Conservation (phyloP, 768 basidiomycete species). For the Hericium alpestre region DNA sequence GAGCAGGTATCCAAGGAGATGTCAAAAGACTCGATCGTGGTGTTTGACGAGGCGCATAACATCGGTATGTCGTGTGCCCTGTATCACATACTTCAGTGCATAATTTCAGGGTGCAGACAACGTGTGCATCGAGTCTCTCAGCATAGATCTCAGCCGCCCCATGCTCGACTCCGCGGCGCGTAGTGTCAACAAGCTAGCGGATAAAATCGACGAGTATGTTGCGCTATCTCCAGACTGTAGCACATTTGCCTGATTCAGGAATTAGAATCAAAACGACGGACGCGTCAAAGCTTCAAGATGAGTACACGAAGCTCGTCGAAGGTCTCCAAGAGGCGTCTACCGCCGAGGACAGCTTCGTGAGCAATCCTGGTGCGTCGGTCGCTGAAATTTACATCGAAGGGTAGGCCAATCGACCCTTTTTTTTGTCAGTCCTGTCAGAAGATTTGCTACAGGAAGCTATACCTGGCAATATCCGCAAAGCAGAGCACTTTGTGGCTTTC, state of each 20-base stretch:
- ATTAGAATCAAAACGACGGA: constrained; percentile 87
- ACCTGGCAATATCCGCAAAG: constrained; percentile 96
- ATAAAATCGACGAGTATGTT: constrained; percentile 89
- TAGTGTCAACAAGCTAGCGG: constrained; percentile 75
- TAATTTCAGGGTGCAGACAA: constrained; percentile 49
- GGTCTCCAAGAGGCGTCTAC: constrained; percentile 73
- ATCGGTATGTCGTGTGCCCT: constrained; percentile 51
- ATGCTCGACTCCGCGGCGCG: constrained; percentile 93
- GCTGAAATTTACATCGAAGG: not conserved
- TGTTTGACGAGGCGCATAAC: constrained; percentile 99
- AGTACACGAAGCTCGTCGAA: constrained; percentile 91
- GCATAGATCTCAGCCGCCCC: constrained; percentile 92
- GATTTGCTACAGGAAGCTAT: constrained; percentile 92
- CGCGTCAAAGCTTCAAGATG: constrained; percentile 88
- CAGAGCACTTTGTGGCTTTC: constrained; percentile 98
- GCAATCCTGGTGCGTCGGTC: constrained; percentile 62
- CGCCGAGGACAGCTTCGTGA: constrained; percentile 78
- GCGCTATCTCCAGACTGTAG: not conserved
- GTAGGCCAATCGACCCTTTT: no score
- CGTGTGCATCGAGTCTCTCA: constrained; percentile 96
- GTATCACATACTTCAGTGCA: constrained; percentile 1
- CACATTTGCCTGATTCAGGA: not conserved
- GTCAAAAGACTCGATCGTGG: constrained; percentile 95
- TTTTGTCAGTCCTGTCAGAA: constrained; percentile 67
- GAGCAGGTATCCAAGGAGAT: constrained; percentile 98